Conservation (phyloP, 805 yeast genomes). For the Yarrowia divulgata region DNA sequence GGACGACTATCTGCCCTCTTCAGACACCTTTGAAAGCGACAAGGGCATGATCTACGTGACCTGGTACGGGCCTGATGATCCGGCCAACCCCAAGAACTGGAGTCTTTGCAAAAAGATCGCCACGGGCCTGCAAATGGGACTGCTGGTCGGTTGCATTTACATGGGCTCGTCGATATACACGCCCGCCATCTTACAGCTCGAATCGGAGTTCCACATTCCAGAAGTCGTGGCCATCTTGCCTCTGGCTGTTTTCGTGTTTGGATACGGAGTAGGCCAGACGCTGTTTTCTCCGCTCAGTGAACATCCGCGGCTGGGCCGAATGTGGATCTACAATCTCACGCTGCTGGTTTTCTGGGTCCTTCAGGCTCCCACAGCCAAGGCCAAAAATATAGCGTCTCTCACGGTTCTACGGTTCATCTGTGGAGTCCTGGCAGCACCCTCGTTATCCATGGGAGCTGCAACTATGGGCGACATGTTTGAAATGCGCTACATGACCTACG, state of each 20-base stretch:
- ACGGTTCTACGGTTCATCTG: conserved; percentile 67
- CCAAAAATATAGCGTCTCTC: conserved; percentile 58
- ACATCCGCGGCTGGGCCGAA: conserved; percentile 61
- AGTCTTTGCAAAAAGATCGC: conserved; percentile 52
- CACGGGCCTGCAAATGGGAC: conserved; percentile 52
- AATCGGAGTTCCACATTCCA: conserved; percentile 54
- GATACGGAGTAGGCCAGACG: conserved; percentile 65
- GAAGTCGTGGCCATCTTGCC: conserved; percentile 58
- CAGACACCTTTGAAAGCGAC: conserved; percentile 10
- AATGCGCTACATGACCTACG: conserved; percentile 56
- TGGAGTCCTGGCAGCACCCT: conserved; percentile 82
- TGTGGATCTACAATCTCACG: conserved; percentile 57
- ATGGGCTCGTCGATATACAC: conserved; percentile 63
- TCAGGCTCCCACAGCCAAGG: conserved; percentile 63
- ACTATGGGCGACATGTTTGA: conserved; percentile 59
- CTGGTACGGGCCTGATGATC: conserved; percentile 52
- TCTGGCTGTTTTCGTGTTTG: conserved; percentile 59
- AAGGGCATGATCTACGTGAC: conserved; percentile 39
- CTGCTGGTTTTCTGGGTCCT: conserved; percentile 57
- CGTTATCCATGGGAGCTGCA: conserved; percentile 83
- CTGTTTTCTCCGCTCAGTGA: conserved; percentile 63
- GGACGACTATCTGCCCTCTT: conserved; percentile 15
- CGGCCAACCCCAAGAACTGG: conserved; percentile 66
- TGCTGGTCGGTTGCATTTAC: conserved; percentile 58
- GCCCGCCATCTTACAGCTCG: conserved; percentile 57